These are phyloP conservation scores for Climacium dendroides DNA, from an alignment of 225 moss, liverwort and hornwort genomes.

Conservation along the genomic window DNA sequence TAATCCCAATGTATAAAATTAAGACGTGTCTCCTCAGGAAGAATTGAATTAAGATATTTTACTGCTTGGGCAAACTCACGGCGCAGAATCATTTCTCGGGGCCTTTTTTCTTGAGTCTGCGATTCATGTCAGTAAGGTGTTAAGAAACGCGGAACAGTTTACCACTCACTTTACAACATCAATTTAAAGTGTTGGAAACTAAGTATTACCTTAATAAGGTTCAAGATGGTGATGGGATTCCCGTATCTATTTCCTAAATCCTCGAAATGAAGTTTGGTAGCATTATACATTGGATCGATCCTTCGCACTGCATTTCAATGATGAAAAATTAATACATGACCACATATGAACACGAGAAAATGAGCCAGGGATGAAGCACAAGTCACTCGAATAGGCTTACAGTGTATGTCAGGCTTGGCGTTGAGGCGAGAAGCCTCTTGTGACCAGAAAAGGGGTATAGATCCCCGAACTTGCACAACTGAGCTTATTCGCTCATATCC, in stretches of 20 bases:
- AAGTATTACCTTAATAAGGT: constrained; percentile 63
- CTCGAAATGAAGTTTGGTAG: constrained; percentile 81
- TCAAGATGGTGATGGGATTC: constrained; percentile 85
- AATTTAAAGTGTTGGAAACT: background rate
- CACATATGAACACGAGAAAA: background rate
- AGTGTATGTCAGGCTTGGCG: constrained; percentile 83
- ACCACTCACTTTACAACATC: background rate
- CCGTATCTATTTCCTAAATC: constrained; percentile 82
- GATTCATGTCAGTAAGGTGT: background rate
- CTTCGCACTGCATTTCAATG: constrained; percentile 55
- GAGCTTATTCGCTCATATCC: constrained; percentile 83
- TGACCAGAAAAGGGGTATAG: constrained; percentile 95
- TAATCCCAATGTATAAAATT: constrained; percentile 96
- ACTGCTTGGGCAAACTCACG: constrained; percentile 85
- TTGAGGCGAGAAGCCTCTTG: constrained; percentile 79
- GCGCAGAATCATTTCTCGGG: constrained; percentile 92
- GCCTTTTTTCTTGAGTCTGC: constrained; percentile 92
- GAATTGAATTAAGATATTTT: constrained; percentile 57
- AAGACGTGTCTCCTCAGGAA: constrained; percentile 32
- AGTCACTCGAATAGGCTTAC: constrained; percentile 24
- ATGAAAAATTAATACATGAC: background rate
- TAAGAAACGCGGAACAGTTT: background rate
- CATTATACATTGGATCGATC: constrained; percentile 73
- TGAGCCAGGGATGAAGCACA: background rate
- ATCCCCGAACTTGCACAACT: constrained; percentile 88